Evolutionary conservation across 73 alveolate genomes (phyloP).

Genomic region (Paramecium sonneborni): DNA sequence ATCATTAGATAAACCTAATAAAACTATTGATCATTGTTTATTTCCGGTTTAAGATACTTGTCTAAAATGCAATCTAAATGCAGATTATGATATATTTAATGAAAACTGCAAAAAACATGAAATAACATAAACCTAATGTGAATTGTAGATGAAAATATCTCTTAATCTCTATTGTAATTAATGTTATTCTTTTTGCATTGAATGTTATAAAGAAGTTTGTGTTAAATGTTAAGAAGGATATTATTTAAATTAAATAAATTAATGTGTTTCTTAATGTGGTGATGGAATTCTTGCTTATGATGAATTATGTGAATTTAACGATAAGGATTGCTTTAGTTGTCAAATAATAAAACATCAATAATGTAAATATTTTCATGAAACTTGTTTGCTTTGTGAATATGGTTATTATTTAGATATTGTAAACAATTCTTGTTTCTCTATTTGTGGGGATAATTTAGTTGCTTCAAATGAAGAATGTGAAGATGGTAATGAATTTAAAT

Average conservation of each 20-base stretch:
- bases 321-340: background rate
- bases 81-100: background rate
- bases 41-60: background rate
- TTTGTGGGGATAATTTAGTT: background rate
- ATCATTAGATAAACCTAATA: too few relatives aligned
- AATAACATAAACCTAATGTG: background rate
- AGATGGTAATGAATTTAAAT: background rate
- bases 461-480: background rate
- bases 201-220: background rate
- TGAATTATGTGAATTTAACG: constrained; percentile 59
- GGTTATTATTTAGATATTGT: constrained; percentile 62
- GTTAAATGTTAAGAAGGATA: background rate
- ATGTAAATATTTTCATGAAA: constrained; percentile 53
- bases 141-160: background rate
- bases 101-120: background rate
- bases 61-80: background rate
- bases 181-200: background rate
- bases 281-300: constrained; percentile 62
- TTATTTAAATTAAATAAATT: background rate
- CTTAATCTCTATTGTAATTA: background rate
- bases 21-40: background rate
- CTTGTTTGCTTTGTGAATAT: constrained; percentile 5
- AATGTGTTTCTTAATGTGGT: background rate
- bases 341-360: constrained; percentile 43
- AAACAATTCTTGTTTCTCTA: background rate